Evolutionary conservation across 1,139 yeast genomes (phyloP), one percentile per base, ranked within the genome.

Genomic region (Zygosaccharomyces sapae): DNA sequence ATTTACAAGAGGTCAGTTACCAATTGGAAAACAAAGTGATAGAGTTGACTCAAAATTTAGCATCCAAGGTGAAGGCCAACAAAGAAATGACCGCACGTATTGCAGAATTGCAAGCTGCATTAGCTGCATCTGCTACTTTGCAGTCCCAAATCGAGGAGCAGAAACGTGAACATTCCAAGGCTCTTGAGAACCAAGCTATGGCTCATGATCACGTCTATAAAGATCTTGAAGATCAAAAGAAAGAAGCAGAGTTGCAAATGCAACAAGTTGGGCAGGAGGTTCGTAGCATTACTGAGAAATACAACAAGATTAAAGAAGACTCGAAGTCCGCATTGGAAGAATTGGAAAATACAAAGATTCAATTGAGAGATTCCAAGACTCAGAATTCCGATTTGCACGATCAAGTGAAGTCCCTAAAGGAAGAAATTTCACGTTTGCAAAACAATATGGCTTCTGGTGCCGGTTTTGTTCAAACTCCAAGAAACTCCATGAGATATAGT

Each of bases 21-120:
- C 82, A 86, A 65, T 77, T 92, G 61, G 98, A 92, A 68, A 92
- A 90, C 69, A 92, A 92, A 74, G 97, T 92, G 20, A 89, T 92
- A 55, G 96, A 90, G 67, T 79, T 92, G 55, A 89, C 96, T 1
- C 96, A 90, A 66, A 79, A 83, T 7, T 74, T 90, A 56, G 81
- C 95, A 1, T 69, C 82, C 24, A 85, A 86, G 68, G 81, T 83
- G 37, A 85, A 80, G 59, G 96, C 88, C 59, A 90, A 89, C 68
- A 85, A 83, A 70, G 77, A 76, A 52, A 74, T 90, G 62, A 75
- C 79, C 55, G 70, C 70, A 10, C 86, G 86, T 60, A 78, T 90
- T 48, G 75, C 79, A 67, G 59, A 73, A 76, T 62, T 76, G 61
- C 83, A 80, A 61, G 65, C 61, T 20, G 72, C 80, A 43, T 71